These are phyloP conservation scores for Penicillium expansum DNA, from an alignment of 2,329 filamentous ascomycete species.

Conservation along the genomic window DNA sequence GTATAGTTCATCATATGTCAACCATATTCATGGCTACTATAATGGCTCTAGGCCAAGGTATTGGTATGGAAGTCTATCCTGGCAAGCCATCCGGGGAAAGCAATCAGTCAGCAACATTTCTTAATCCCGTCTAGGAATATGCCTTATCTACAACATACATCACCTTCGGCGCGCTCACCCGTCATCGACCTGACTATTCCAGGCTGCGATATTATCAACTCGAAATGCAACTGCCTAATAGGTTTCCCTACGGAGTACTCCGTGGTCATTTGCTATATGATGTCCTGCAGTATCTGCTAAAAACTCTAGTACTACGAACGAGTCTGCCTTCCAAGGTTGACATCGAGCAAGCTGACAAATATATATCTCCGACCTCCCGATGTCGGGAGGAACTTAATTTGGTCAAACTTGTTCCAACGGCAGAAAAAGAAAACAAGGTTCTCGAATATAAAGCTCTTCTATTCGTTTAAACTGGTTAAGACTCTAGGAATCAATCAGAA, in stretches of 20 bases:
- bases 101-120: conserved; percentile 5
- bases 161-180: not conserved
- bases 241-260: no score
- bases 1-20: not conserved
- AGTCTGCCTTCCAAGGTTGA: not conserved
- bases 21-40: not conserved
- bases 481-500: not conserved
- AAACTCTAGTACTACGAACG: not conserved
- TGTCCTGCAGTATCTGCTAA: not conserved
- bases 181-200: not conserved
- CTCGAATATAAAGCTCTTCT: not conserved
- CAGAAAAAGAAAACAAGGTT: not conserved
- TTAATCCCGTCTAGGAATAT: not conserved
- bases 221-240: not conserved
- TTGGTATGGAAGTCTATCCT: not conserved
- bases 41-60: not conserved
- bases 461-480: not conserved
- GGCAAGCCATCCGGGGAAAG: not conserved
- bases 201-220: not conserved
- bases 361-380: not conserved
- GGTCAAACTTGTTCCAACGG: not conserved
- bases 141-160: not conserved
- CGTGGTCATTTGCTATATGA: no score
- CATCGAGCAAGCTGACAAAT: not conserved
- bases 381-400: not conserved